Conservation (phyloP, 768 basidiomycete species). For the Tulasnella sp. region DNA sequence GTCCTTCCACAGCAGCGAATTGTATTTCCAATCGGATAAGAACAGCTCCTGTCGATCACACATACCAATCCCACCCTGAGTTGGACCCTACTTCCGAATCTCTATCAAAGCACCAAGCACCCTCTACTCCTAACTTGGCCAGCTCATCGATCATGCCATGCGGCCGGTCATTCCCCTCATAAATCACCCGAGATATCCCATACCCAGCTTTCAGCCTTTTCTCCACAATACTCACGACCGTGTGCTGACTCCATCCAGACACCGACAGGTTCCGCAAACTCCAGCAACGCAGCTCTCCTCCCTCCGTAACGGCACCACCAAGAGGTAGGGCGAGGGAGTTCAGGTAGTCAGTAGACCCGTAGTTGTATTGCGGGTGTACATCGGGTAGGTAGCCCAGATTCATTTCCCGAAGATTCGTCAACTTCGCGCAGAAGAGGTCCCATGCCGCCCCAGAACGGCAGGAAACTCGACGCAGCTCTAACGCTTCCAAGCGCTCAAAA, state of each 20-base stretch:
- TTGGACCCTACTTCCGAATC: background rate
- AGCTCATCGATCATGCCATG: background rate
- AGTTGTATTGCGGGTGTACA: background rate
- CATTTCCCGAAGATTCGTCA: background rate
- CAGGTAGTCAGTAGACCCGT: background rate
- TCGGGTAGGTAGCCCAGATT: background rate
- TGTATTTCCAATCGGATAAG: no score
- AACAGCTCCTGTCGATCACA: no score
- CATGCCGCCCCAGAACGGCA: background rate
- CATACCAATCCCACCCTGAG: no score
- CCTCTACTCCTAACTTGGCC: background rate
- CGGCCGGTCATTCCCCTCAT: background rate
- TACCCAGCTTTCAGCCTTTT: no score
- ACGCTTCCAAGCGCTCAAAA: background rate
- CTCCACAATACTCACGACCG: no score
- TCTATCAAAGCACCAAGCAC: background rate
- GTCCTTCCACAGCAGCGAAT: no score
- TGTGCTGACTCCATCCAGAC: no score
- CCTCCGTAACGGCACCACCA: no score
- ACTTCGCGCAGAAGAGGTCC: background rate
- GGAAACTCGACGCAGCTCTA: background rate
- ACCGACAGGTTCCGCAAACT: no score
- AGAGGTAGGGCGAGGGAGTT: background rate
- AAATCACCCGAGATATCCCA: background rate
- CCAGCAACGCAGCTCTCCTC: no score